Base-by-base conservation (phyloP, 768 basidiomycete species). In the Tulasnella sp. region DNA sequence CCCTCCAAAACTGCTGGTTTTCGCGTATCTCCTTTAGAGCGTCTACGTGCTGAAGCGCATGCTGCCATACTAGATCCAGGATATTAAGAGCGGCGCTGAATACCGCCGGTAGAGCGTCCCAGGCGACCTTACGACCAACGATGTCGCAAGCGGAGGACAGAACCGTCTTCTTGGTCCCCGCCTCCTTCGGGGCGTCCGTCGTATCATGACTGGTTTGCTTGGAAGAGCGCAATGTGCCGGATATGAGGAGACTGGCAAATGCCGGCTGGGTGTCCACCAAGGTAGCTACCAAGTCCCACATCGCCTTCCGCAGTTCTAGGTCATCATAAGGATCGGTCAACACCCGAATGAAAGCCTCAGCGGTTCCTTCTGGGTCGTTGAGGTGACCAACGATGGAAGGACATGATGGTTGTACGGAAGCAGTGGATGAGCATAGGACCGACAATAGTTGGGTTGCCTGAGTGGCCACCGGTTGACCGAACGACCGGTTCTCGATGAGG, bases 221-320 rank as follows among this genome's bases (percentile, higher is more conserved):
- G 57, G 9, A 59, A 40, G 58, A 55, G 43, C 75, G 76, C 62
- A 87, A 83, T 39, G 79, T 76, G 2, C 89, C 90, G 0, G 80
- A 76, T 31, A 92, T 82, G 58, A 92, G 82, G 25, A 96, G 72
- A 53, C 80, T 75, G 2, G 85, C 82, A 4, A 94, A 73, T 0
- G 92, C 89, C 0, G 93, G 90, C 65, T 92, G 90, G 60, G 83
- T 84, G 63, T 87, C 82, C 12, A 93, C 80, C 1, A 86, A 83
- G 15, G 87, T 73, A 0, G 85, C 71, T 36, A 94, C 81, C 61
- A 94, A 84, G 60, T 77, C 78, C 92, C 93, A 97, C 4, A 87
- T 79, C 0, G 84, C 77, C 49, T 77, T 82, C 17, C 85, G 81
- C 31, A 88, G 74, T 6, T 75, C 65, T 17, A 82, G 72, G 40